Evolutionary conservation across 1,284 basidiomycete species (phyloP).

Genomic region (Afroboletus lepidellus): DNA sequence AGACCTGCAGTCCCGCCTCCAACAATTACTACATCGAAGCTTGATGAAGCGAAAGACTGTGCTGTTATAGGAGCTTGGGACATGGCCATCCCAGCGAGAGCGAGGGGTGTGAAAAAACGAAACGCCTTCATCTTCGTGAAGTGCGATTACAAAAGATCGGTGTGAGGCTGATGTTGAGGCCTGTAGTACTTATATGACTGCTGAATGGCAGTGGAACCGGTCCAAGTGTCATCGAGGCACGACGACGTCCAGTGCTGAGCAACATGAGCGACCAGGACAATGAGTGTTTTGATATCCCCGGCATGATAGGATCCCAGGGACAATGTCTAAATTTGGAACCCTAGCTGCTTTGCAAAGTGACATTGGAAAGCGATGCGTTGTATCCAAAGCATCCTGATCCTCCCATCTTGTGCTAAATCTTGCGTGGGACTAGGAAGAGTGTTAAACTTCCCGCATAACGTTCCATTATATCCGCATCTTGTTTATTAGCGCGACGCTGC

Average conservation of each 20-base stretch:
- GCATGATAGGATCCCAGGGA: not conserved
- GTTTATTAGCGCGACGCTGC: not conserved
- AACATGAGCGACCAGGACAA: not conserved
- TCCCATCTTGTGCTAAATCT: not conserved
- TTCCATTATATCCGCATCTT: too few relatives aligned
- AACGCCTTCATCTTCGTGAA: conserved; percentile 3
- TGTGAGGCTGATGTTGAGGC: not conserved
- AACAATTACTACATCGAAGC: not conserved
- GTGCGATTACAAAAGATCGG: not conserved
- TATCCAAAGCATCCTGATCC: not conserved
- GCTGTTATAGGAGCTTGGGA: not conserved
- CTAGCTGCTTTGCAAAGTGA: not conserved
- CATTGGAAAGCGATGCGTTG: not conserved
- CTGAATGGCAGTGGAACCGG: not conserved
- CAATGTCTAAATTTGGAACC: not conserved
- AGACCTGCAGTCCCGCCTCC: not conserved
- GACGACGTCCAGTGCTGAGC: not conserved
- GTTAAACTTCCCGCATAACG: not conserved
- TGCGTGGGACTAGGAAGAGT: not conserved
- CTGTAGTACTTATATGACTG: not conserved
- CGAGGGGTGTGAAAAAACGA: not conserved
- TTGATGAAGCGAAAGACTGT: not conserved
- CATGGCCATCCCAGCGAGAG: not conserved
- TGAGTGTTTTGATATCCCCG: not conserved
- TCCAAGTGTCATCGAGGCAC: not conserved